phyloP scores from a whole-genome alignment of 75 land plant genomes.

The Adiantum capillusveneris region DNA sequence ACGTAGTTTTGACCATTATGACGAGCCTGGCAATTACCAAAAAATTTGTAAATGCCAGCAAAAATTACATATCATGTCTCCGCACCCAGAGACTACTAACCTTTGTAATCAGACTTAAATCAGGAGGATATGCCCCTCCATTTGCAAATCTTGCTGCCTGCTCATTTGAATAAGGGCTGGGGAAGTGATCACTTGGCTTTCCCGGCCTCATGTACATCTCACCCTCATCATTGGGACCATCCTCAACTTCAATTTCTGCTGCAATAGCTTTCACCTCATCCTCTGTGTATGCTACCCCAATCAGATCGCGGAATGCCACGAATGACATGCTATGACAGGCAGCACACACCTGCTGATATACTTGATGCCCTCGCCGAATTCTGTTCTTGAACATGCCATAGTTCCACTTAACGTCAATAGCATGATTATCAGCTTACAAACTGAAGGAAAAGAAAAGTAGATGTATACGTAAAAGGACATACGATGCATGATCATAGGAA shows the following conservation, averaged over 20 bases:
- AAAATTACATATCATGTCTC: slow-evolving; percentile 1
- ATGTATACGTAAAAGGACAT: too few species aligned
- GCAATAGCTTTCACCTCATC: slow-evolving; percentile 93
- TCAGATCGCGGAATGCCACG: slow-evolving; percentile 82
- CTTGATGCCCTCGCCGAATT: slow-evolving; percentile 96
- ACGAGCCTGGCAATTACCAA: slow-evolving; percentile 54
- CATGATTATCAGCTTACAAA: too few species aligned
- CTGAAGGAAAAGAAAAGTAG: too few species aligned
- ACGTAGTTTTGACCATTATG: slow-evolving; percentile 97
- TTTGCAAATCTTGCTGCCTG: slow-evolving; percentile 97
- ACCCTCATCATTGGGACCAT: slow-evolving; percentile 98
- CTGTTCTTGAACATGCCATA: too few species aligned
- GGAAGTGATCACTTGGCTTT: slow-evolving; percentile 87
- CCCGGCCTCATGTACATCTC: slow-evolving; percentile 98
- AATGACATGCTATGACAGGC: slow-evolving; percentile 93
- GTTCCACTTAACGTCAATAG: too few species aligned
- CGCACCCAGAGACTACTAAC: too few species aligned
- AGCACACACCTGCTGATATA: slow-evolving; percentile 95
- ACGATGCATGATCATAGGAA: slow-evolving; percentile 93
- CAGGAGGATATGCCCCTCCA: slow-evolving; percentile 99
- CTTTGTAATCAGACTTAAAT: slow-evolving; percentile 90
- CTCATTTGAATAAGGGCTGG: slow-evolving; percentile 87
- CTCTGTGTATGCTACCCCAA: slow-evolving; percentile 95
- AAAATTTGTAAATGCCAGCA: slow-evolving; percentile 2
- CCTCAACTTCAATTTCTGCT: slow-evolving; percentile 90